phyloP scores from a whole-genome alignment of 2,329 filamentous ascomycete species.

The Fusarium sp. region DNA sequence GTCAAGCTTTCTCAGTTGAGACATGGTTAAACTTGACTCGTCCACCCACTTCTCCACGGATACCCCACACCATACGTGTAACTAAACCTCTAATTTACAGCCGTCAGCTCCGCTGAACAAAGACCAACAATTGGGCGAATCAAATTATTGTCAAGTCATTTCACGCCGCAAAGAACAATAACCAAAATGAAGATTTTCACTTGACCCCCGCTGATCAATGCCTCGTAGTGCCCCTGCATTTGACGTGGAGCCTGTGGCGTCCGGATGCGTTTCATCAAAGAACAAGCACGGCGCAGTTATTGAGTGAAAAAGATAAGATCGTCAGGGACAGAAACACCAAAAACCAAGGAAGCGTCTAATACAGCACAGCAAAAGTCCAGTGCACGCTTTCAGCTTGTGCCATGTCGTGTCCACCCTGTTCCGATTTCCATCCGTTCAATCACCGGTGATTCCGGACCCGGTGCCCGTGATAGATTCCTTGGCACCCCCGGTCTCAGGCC shows the following conservation, averaged over 20 bases:
- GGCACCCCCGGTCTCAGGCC: conserved; percentile 5
- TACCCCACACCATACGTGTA: conserved; percentile 26
- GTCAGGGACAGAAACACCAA: conserved; percentile 45
- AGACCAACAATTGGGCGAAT: conserved; percentile 25
- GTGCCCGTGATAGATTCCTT: neutral
- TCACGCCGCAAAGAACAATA: conserved; percentile 4
- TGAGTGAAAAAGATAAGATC: conserved; percentile 39
- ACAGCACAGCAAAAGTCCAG: conserved; percentile 1
- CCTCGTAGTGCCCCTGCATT: conserved; percentile 41
- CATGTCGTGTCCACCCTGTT: conserved; percentile 15
- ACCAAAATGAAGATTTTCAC: conserved; percentile 29
- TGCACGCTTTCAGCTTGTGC: conserved; percentile 16
- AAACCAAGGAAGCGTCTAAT: conserved; percentile 30
- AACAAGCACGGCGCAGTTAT: neutral
- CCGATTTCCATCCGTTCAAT: conserved; percentile 16
- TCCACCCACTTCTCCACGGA: conserved; percentile 18
- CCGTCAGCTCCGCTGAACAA: conserved; percentile 25
- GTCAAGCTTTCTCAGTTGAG: conserved; percentile 31
- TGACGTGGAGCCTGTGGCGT: conserved; percentile 49
- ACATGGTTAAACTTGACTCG: neutral
- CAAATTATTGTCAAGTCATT: conserved; percentile 22
- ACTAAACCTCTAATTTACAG: conserved; percentile 31
- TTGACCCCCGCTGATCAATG: conserved; percentile 28
- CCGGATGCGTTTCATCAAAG: conserved; percentile 45
- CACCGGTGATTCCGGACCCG: conserved; percentile 9